These are phyloP conservation scores for Hirsutella rhossiliensis DNA, from an alignment of 2,329 filamentous ascomycete species.

Conservation along the genomic window DNA sequence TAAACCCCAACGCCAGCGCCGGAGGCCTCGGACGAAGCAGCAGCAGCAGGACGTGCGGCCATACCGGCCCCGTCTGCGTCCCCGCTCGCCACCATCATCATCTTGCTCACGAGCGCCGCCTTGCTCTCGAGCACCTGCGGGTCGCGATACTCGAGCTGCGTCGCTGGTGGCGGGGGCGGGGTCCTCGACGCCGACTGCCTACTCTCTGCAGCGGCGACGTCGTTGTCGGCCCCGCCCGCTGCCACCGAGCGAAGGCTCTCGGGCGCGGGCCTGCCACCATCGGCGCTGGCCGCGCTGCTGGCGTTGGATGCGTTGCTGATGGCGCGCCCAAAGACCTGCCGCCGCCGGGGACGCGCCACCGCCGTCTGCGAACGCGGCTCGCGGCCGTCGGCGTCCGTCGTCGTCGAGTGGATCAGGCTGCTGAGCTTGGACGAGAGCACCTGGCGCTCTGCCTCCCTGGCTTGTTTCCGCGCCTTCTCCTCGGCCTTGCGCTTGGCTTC, in stretches of 20 bases:
- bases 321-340: slow-evolving; percentile 45
- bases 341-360: slow-evolving; percentile 20
- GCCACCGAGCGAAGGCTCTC: slow-evolving; percentile 5
- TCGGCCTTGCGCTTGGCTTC: slow-evolving; percentile 2
- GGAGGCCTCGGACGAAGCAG: not conserved
- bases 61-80: slow-evolving; percentile 4
- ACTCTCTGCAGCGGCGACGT: slow-evolving; percentile 6
- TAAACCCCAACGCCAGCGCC: slow-evolving; percentile 2
- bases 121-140: slow-evolving; percentile 32
- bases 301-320: slow-evolving; percentile 43
- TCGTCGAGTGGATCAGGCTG: slow-evolving; percentile 25
- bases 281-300: slow-evolving; percentile 32
- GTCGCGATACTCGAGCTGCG: slow-evolving; percentile 42
- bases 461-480: slow-evolving; percentile 11
- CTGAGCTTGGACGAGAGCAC: slow-evolving; percentile 29
- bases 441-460: slow-evolving; percentile 24
- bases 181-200: slow-evolving; percentile 6
- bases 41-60: not conserved
- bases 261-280: slow-evolving; percentile 16
- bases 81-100: slow-evolving; percentile 16
- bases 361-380: slow-evolving; percentile 3
- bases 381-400: slow-evolving; percentile 3
- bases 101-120: slow-evolving; percentile 31
- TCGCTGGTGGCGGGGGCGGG: slow-evolving; percentile 28
- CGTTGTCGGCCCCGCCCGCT: slow-evolving; percentile 8